Evolutionary conservation across 2,329 filamentous ascomycete genomes (phyloP).

Genomic region (Cladosporium sp.): DNA sequence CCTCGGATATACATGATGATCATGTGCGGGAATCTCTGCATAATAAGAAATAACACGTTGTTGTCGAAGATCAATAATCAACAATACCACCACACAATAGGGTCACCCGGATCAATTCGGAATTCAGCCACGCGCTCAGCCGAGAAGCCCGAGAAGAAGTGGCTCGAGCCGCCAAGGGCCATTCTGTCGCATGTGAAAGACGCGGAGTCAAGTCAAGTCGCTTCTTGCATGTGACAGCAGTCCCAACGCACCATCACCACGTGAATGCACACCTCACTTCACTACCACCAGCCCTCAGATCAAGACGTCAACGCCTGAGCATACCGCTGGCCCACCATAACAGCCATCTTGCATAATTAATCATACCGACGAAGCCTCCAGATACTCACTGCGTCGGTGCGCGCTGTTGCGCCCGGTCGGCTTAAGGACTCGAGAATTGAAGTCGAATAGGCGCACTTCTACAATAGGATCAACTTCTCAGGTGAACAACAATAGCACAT

Average conservation of each 20-base stretch:
- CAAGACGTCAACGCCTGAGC: not conserved
- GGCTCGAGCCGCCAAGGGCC: not conserved
- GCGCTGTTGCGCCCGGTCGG: conserved; percentile 14
- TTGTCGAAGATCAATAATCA: not conserved
- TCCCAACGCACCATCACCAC: conserved; percentile 16
- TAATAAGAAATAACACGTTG: not conserved
- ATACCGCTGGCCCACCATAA: not conserved
- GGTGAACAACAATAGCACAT: conserved; percentile 17
- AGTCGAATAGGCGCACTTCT: not conserved
- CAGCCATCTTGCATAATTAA: not conserved
- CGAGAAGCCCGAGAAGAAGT: not conserved
- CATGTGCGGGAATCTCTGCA: not conserved
- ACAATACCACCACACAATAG: too few species aligned
- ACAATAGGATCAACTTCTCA: conserved; percentile 13
- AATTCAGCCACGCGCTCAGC: not conserved
- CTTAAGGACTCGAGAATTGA: conserved; percentile 10
- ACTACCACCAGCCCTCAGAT: conserved; percentile 1
- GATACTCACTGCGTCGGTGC: not conserved
- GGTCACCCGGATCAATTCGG: not conserved
- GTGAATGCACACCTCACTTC: conserved; percentile 15
- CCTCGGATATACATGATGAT: not conserved
- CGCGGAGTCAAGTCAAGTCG: conserved; percentile 12
- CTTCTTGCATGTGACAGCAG: conserved; percentile 16
- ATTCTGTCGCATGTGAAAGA: conserved; percentile 3
- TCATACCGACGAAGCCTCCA: not conserved